A percentile compares a stretch with the other conserved stretches of the same genome.
phyloP scores from a whole-genome alignment of 2,329 filamentous ascomycete species.

The Microcyclospora tardicrescens region DNA sequence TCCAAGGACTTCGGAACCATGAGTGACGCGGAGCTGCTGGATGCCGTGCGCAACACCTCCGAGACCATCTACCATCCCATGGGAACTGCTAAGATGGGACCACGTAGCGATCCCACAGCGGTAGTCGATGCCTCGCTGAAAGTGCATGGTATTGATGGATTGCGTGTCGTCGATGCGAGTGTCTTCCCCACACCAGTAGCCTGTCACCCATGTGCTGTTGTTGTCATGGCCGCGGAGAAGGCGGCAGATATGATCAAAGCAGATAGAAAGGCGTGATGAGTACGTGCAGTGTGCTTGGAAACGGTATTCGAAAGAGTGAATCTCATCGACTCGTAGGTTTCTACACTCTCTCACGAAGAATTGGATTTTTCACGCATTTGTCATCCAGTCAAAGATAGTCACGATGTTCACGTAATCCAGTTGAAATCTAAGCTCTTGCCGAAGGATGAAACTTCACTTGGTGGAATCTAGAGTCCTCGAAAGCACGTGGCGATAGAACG shows the following conservation, averaged over 20 bases:
- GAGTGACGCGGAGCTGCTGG: conserved; percentile 6
- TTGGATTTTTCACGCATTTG: no score
- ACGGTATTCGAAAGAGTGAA: no score
- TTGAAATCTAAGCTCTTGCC: no score
- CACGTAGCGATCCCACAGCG: conserved; percentile 16
- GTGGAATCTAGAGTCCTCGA: no score
- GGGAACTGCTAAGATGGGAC: conserved; percentile 10
- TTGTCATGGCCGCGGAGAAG: conserved; percentile 12
- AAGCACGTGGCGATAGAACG: no score
- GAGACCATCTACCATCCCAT: conserved; percentile 13
- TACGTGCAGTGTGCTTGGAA: no score
- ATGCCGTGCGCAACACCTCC: conserved; percentile 3
- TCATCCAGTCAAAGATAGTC: no score
- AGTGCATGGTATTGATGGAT: conserved; percentile 13
- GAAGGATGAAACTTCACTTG: no score
- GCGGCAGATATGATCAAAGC: conserved; percentile 12
- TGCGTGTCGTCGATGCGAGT: conserved; percentile 20
- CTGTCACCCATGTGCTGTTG: conserved; percentile 3
- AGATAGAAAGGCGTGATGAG: not conserved
- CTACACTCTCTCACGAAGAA: no score
- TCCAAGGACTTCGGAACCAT: conserved; percentile 2
- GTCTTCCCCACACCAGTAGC: conserved; percentile 6
- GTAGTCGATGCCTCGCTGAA: conserved; percentile 15
- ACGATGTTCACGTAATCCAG: no score
- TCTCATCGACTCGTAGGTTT: no score